A percentile compares a stretch with the other conserved stretches of the same genome.
Evolutionary conservation across 1,284 basidiomycete genomes (phyloP).

Genomic region (Salmacisia buchloeana): DNA sequence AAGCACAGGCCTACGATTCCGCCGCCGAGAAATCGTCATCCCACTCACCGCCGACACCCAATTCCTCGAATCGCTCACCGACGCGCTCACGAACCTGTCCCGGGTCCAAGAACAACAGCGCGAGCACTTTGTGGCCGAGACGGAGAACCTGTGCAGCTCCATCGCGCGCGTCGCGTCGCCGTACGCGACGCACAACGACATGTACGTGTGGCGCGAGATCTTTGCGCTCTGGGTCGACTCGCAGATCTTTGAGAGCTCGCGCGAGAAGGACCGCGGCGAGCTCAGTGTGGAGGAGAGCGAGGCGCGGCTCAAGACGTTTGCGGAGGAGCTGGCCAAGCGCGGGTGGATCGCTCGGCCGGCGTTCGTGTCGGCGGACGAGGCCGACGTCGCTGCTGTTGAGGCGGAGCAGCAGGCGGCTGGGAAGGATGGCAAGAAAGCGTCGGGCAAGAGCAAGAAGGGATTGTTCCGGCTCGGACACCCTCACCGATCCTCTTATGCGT

Average conservation of each 20-base stretch:
- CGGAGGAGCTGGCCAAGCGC: constrained; percentile 61
- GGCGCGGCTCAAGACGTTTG: constrained; percentile 65
- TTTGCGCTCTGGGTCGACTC: constrained; percentile 81
- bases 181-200: constrained; percentile 58
- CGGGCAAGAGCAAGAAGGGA: neutral
- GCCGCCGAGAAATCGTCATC: constrained; percentile 64
- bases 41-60: constrained; percentile 72
- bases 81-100: constrained; percentile 67
- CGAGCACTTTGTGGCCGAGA: constrained; percentile 61
- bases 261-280: constrained; percentile 72
- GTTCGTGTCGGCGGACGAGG: constrained; percentile 10
- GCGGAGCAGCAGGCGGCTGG: constrained; percentile 10
- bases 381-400: constrained; percentile 9
- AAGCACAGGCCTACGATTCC: neutral
- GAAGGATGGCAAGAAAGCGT: neutral
- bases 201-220: constrained; percentile 88
- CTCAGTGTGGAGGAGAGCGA: constrained; percentile 68
- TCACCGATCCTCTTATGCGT: neutral
- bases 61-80: constrained; percentile 74
- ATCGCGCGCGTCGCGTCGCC: constrained; percentile 51
- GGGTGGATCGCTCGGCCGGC: constrained; percentile 29
- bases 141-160: constrained; percentile 62
- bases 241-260: constrained; percentile 75
- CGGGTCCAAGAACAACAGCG: constrained; percentile 63
- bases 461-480: neutral